Evolutionary conservation across 2,329 filamentous ascomycete genomes (phyloP), one percentile per base, ranked within the genome.

Genomic region (Xylaria sp.): DNA sequence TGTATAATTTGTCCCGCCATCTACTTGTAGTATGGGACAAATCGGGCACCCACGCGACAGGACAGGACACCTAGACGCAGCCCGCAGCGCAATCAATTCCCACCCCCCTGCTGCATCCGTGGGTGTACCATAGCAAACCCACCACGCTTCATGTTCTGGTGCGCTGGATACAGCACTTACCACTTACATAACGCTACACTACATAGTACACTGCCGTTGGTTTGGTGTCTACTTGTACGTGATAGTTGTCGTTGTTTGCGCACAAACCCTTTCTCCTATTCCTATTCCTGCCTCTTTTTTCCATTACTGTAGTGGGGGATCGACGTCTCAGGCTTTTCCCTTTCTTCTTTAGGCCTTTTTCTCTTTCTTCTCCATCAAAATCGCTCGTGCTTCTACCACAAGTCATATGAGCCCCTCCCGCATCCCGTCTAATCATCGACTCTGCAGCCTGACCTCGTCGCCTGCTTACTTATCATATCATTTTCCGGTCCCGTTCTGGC

Each of bases 21-120:
- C 34, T 54, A n/a, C n/a, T n/a, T n/a, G n/a, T n/a, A n/a, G n/a
- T n/a, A 66, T 66, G 59, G 63, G 67, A 63, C 67, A 67, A 67
- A 52, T 69, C 67, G 58, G 48, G 58, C 56, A 28, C 48, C 52
- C 58, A 69, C 67, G 63, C 63, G 63, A 66, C 63, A 63, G 37
- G 51, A 50, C 39, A 44, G 28, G 28, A 28, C 39, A 51, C 25
- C 52, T 69, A 69, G 59, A 69, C 67, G 67, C 67, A 66, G 39
- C 67, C 67, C 55, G 67, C 67, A 69, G 58, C 54, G 54, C 28
- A 31, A 58, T 54, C 60, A 46, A 41, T n/a, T 13, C 15, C 51
- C 3, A 28, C 28, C 46, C 63, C 63, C 58, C 54, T 66, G 63
- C 62, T 56, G 66, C 66, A 60, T 61, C 61, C 58, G 55, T 56